These are phyloP conservation scores for Paramyrothecium roridum DNA, from an alignment of 2,329 filamentous ascomycete species.

Conservation along the genomic window DNA sequence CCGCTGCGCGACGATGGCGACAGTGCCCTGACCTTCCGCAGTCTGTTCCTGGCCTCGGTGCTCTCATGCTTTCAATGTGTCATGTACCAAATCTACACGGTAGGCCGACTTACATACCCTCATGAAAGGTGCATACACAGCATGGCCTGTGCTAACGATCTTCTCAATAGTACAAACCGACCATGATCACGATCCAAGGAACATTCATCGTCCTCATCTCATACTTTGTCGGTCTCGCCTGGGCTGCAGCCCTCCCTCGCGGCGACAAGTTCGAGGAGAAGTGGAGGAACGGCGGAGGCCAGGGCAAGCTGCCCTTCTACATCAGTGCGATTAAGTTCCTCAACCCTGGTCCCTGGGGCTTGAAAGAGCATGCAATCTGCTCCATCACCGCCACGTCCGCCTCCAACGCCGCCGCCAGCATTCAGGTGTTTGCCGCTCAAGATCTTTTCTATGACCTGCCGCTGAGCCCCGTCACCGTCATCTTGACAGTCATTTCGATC, in stretches of 20 bases:
- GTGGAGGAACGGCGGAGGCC: conserved; percentile 39
- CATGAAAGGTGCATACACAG: no score
- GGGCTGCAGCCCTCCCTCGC: conserved; percentile 38
- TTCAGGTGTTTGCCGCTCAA: conserved; percentile 43
- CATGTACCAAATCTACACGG: conserved; percentile 53
- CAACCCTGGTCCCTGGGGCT: conserved; percentile 47
- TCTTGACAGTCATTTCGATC: conserved; percentile 49
- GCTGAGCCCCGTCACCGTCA: conserved; percentile 40
- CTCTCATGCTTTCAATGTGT: conserved; percentile 52
- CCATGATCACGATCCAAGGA: conserved; percentile 41
- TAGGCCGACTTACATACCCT: conserved; percentile 20
- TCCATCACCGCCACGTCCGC: conserved; percentile 52
- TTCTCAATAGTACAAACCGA: conserved; percentile 47
- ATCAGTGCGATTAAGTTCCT: conserved; percentile 40
- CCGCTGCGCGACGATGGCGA: conserved; percentile 52
- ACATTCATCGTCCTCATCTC: conserved; percentile 57
- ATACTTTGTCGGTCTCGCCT: conserved; percentile 48
- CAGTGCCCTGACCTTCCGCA: conserved; percentile 48
- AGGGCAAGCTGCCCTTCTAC: conserved; percentile 36
- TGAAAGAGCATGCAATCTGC: conserved; percentile 55
- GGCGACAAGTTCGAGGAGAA: conserved; percentile 45
- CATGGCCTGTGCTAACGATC: conserved; percentile 3
- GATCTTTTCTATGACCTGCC: conserved; percentile 49
- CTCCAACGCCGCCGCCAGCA: conserved; percentile 41
- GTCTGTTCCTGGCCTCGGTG: conserved; percentile 44